Conservation (phyloP, 192 early-diverging fungal species). For the Linnemannia zychae region DNA sequence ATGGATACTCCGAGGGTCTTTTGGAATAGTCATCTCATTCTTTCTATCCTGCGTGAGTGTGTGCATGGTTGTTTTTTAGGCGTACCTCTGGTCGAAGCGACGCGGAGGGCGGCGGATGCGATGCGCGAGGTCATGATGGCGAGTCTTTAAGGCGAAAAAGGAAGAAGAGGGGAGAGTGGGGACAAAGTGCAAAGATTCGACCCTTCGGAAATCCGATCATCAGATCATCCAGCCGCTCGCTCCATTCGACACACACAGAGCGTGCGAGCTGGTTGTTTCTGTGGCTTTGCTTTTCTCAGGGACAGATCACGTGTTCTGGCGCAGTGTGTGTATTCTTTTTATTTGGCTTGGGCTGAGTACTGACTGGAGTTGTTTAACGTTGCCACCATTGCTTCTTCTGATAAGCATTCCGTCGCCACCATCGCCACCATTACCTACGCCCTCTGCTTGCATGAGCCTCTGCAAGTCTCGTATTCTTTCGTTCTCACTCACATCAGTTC, state of each 20-base stretch:
- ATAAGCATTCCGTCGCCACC: not conserved
- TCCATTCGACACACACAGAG: not conserved
- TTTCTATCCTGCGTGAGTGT: not conserved
- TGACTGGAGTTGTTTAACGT: no score
- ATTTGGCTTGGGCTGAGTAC: no score
- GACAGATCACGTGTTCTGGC: not conserved
- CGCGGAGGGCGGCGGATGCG: slow-evolving; percentile 51
- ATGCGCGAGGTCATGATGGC: slow-evolving; percentile 54
- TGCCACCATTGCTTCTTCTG: not conserved
- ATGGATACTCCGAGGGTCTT: not conserved
- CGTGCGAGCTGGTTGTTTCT: not conserved
- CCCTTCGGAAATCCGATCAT: slow-evolving; percentile 19
- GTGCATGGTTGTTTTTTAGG: not conserved
- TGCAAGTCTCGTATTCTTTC: not conserved
- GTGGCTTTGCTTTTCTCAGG: not conserved
- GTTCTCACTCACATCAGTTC: not conserved
- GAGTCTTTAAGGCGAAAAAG: slow-evolving; percentile 4
- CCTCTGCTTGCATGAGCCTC: not conserved
- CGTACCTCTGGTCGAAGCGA: slow-evolving; percentile 54
- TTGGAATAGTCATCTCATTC: not conserved
- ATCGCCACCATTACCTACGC: not conserved
- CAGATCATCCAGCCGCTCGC: slow-evolving; percentile 9
- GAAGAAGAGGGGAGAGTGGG: not conserved
- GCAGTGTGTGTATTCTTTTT: no score
- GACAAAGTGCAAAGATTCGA: slow-evolving; percentile 26